Evolutionary conservation across 495 filamentous ascomycete species (phyloP).

Genomic region (Neurospora sublineolata): DNA sequence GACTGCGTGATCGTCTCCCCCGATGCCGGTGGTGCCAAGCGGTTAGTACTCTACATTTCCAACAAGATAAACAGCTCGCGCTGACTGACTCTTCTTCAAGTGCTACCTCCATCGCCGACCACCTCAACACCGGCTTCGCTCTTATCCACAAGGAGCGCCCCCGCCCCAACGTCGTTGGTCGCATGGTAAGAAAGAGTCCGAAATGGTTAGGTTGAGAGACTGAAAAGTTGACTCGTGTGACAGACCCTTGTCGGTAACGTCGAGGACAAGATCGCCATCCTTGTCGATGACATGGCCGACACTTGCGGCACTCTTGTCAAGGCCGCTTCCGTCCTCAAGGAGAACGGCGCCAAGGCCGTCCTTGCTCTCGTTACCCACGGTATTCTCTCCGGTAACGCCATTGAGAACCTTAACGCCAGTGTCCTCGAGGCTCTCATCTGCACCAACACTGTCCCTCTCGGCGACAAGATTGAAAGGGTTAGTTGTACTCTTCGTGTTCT

Average conservation of each 20-base stretch:
- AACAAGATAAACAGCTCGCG: background rate
- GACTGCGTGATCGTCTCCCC: constrained; percentile 94
- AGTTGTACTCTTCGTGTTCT: background rate
- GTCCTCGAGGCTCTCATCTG: constrained; percentile 70
- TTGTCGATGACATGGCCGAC: constrained; percentile 73
- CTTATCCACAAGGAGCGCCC: constrained; percentile 98
- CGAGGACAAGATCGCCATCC: constrained; percentile 46
- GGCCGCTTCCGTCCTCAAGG: constrained; percentile 81
- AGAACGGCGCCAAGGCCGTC: constrained; percentile 77
- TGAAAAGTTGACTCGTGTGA: background rate
- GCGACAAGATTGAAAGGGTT: constrained; percentile 50
- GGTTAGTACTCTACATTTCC: constrained; percentile 41
- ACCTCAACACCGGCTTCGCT: constrained; percentile 89
- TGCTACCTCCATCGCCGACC: constrained; percentile 92
- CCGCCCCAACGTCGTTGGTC: constrained; percentile 86
- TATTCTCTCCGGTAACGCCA: constrained; percentile 84
- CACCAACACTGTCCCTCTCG: constrained; percentile 92
- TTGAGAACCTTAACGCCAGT: constrained; percentile 79
- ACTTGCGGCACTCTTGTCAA: constrained; percentile 89
- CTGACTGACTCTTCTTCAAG: constrained; percentile 20
- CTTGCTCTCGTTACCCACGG: constrained; percentile 95
- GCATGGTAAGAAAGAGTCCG: constrained; percentile 72
- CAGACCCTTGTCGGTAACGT: constrained; percentile 69
- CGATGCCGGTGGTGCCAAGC: constrained; percentile 92
- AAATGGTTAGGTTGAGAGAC: constrained; percentile 41